Evolutionary conservation across 345 rosid species (phyloP), one percentile per base, ranked within the genome.

Genomic region (Gossypium australe): DNA sequence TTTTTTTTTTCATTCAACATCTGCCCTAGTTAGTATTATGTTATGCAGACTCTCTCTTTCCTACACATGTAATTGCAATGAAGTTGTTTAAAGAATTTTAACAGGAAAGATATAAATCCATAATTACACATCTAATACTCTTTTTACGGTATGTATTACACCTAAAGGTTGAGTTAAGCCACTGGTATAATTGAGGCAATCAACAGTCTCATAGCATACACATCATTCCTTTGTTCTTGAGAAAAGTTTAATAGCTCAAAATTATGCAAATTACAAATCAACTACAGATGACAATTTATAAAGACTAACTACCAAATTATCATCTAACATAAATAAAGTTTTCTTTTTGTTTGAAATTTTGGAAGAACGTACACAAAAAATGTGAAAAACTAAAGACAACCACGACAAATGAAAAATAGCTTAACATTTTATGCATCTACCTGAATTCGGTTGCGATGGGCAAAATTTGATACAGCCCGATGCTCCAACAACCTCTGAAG

Each of bases 381-480:
- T 69, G 44, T 49, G 14, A 69, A 69, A 24, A 69, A 27, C 9
- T 51, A 51, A 51, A 69, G 45, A 69, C 47, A 51, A 29, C 22
- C 12, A 41, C 47, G 27, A 34, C 25, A 18, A 41, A 56, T 22
- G 12, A 56, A 71, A 56, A 14, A 22, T 18, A 38, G 52, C 49
- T 41, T 24, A 45, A 41, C 25, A 34, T 65, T 25, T 16, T 51
- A 59, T 20, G 49, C 29, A 78, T 72, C 78, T 73, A 92, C 97
- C 97, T 94, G 97, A 80, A 94, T 94, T 67, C 97, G 95, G 82
- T 91, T 86, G 57, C 97, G 95, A 77, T 94, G 92, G 80, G 97
- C 85, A 82, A 94, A 94, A 77, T 86, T 87, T 25, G 98, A 84
- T 62, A 94, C 98, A 72, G 94, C 88, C 49, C 74, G 88, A 78